These are phyloP conservation scores for Trichoderma afroharzianum DNA, from an alignment of 2,329 filamentous ascomycete species.

Conservation along the genomic window DNA sequence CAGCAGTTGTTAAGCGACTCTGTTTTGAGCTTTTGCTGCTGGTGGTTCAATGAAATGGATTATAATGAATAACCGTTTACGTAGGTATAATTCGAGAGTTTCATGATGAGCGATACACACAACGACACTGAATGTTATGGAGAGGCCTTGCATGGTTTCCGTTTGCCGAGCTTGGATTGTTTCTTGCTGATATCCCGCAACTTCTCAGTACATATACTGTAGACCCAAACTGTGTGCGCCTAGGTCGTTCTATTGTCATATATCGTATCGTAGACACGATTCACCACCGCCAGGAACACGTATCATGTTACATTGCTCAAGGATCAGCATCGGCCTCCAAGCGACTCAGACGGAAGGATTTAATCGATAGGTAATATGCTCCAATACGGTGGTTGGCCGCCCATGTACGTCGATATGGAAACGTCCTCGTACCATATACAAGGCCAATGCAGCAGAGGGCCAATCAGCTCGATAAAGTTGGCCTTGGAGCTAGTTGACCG, in stretches of 20 bases:
- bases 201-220: background rate
- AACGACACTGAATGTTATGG: background rate
- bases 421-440: background rate
- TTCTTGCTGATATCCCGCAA: background rate
- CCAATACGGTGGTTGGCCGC: background rate
- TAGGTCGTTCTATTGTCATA: background rate
- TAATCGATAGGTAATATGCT: background rate
- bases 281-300: slow-evolving; percentile 9
- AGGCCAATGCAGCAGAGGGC: background rate
- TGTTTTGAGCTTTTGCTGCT: background rate
- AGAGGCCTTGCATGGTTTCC: background rate
- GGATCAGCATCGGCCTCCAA: background rate
- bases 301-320: slow-evolving; percentile 11
- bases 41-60: background rate
- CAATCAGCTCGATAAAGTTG: background rate
- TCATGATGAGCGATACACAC: background rate
- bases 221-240: background rate
- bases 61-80: background rate
- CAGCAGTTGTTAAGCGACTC: background rate
- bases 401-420: background rate
- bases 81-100: background rate
- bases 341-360: background rate
- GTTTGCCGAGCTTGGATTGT: background rate
- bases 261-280: background rate
- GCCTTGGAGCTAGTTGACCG: background rate